A percentile compares a stretch with the other conserved stretches of the same genome.
Conservation (phyloP, 495 filamentous ascomycete species). For the Xylaria curta region DNA sequence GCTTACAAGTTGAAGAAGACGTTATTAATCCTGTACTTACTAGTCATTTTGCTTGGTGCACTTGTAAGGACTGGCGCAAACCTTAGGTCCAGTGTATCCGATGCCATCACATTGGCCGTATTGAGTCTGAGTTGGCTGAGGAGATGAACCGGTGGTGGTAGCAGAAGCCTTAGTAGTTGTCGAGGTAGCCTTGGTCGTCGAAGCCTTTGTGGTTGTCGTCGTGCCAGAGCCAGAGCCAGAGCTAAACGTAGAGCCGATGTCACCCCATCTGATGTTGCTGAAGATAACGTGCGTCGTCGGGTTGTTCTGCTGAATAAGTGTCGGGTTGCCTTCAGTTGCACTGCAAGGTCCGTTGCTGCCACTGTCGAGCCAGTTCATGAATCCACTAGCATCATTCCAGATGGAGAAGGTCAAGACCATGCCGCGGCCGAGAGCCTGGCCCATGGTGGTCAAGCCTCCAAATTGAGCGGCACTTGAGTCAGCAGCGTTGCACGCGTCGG, state of each 20-base stretch:
- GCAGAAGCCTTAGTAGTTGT: neutral
- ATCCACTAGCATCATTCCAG: constrained; percentile 68
- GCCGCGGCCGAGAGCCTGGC: constrained; percentile 56
- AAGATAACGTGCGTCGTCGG: constrained; percentile 64
- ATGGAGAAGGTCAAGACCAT: constrained; percentile 73
- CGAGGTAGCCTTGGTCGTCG: neutral
- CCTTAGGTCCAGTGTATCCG: constrained; percentile 49
- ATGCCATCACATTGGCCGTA: constrained; percentile 56
- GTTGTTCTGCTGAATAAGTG: constrained; percentile 53
- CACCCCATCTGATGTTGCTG: constrained; percentile 73
- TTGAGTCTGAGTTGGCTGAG: neutral
- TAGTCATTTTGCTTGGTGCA: constrained; percentile 42
- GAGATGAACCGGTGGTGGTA: constrained; percentile 1
- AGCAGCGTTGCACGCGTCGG: constrained; percentile 60
- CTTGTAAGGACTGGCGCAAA: constrained; percentile 42
- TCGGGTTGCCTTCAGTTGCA: constrained; percentile 59
- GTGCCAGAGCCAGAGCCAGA: neutral
- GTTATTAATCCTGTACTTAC: constrained; percentile 27
- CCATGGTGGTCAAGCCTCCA: constrained; percentile 63
- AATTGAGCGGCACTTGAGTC: constrained; percentile 63
- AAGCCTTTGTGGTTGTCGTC: neutral
- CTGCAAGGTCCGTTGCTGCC: constrained; percentile 68
- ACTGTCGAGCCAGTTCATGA: constrained; percentile 75
- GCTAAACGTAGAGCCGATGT: constrained; percentile 57
- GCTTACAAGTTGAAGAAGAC: neutral